Evolutionary conservation across 495 filamentous ascomycete species (phyloP).

Genomic region (Penicillium cinerascens): DNA sequence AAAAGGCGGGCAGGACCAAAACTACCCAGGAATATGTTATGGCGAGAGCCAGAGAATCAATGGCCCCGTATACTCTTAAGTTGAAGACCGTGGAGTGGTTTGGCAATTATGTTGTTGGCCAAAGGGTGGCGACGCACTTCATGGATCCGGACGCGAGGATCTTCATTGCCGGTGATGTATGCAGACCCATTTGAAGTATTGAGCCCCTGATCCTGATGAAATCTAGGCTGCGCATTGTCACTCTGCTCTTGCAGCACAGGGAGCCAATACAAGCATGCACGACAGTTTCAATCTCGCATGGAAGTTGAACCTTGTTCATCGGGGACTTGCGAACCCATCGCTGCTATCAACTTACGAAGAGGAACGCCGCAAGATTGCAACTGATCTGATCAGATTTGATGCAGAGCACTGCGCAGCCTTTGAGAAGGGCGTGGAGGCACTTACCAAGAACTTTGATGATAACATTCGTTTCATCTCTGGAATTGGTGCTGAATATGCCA

Average conservation of each 20-base stretch:
- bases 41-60: slow-evolving; percentile 59
- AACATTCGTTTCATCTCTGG: slow-evolving; percentile 68
- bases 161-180: slow-evolving; percentile 80
- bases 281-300: slow-evolving; percentile 79
- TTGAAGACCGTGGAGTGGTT: slow-evolving; percentile 64
- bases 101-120: slow-evolving; percentile 63
- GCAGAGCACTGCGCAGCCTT: slow-evolving; percentile 54
- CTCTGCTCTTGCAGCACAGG: slow-evolving; percentile 83
- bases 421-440: slow-evolving; percentile 52
- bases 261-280: slow-evolving; percentile 82
- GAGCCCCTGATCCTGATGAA: neutral
- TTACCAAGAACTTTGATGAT: slow-evolving; percentile 60
- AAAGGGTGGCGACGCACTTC: slow-evolving; percentile 70
- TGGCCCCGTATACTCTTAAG: slow-evolving; percentile 63
- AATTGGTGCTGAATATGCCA: slow-evolving; percentile 59
- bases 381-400: slow-evolving; percentile 73
- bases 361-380: slow-evolving; percentile 69
- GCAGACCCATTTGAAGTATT: slow-evolving; percentile 10
- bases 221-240: slow-evolving; percentile 63
- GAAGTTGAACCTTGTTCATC: slow-evolving; percentile 72
- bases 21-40: slow-evolving; percentile 67
- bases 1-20: slow-evolving; percentile 57
- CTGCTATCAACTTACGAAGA: slow-evolving; percentile 70
- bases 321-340: slow-evolving; percentile 52
- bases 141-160: slow-evolving; percentile 58